Conservation (phyloP, 345 rosid species). For the Dimocarpus longan region DNA sequence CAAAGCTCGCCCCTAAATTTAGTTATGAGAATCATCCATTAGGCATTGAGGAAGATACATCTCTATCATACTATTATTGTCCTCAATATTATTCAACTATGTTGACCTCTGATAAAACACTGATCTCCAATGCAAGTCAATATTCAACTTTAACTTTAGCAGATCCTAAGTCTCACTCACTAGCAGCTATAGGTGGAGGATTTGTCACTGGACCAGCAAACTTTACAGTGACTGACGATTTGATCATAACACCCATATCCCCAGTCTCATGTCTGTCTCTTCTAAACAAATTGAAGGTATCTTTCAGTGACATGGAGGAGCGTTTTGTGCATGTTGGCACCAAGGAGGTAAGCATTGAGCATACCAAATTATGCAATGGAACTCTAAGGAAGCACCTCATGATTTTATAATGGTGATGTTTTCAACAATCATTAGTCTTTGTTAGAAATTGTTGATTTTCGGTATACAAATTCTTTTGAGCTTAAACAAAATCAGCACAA, state of each 20-base stretch:
- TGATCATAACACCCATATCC: conserved; percentile 23
- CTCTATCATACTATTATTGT: neutral
- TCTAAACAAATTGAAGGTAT: conserved; percentile 17
- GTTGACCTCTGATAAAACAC: neutral
- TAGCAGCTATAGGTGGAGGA: conserved; percentile 3
- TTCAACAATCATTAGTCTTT: no score
- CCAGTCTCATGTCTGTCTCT: conserved; percentile 1
- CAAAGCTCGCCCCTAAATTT: conserved; percentile 23
- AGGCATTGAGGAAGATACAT: neutral
- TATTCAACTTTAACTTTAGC: neutral
- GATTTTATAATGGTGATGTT: no score
- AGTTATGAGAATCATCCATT: conserved; percentile 7
- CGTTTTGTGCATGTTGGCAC: conserved; percentile 16
- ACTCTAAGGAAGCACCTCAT: no score
- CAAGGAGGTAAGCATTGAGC: conserved; percentile 16
- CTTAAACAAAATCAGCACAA: no score
- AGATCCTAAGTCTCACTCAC: conserved; percentile 15
- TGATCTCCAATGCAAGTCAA: neutral
- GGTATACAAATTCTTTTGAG: no score
- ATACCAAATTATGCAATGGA: no score
- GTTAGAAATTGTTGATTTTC: no score
- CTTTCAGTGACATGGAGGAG: conserved; percentile 26
- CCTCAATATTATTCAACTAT: no score
- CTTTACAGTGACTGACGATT: conserved; percentile 25
- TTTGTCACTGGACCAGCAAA: conserved; percentile 11